Percentiles rank a stretch among this genome's conserved stretches.
Conservation (phyloP, 495 filamentous ascomycete species). For the Astrothelium subdiscretum region DNA sequence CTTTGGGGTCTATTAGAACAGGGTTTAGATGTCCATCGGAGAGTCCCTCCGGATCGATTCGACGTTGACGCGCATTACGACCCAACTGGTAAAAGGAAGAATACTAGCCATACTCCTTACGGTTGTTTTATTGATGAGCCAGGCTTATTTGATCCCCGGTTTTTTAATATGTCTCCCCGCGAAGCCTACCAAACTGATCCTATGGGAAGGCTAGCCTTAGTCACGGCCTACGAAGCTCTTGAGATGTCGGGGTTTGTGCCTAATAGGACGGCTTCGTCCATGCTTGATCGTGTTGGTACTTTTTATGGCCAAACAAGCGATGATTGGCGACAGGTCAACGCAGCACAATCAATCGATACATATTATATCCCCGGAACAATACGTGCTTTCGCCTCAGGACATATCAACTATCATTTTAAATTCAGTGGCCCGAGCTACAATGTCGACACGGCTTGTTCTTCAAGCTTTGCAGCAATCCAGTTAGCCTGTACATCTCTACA, state of each 20-base stretch:
- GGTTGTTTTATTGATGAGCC: conserved; percentile 22
- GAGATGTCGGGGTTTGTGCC: conserved; percentile 28
- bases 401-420: conserved; percentile 23
- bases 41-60: conserved; percentile 15
- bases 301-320: conserved; percentile 30
- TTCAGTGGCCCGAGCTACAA: conserved; percentile 3
- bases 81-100: conserved; percentile 17
- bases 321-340: conserved; percentile 27
- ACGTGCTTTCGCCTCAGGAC: conserved; percentile 23
- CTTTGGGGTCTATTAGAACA: conserved; percentile 18
- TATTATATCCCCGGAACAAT: conserved; percentile 25
- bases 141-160: conserved; percentile 25
- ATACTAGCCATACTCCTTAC: conserved; percentile 10
- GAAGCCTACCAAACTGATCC: conserved; percentile 27
- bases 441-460: conserved; percentile 28
- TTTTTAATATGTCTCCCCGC: conserved; percentile 30
- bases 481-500: conserved; percentile 27
- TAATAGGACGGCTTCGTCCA: conserved; percentile 20
- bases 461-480: conserved; percentile 25
- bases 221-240: conserved; percentile 29
- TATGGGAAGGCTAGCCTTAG: conserved; percentile 25
- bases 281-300: conserved; percentile 23
- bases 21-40: conserved; percentile 14
- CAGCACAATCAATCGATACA: conserved; percentile 20
- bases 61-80: conserved; percentile 15